Percentiles rank a stretch among this genome's conserved stretches.
Conservation (phyloP, 176 grass and related monocot genomes). For the Ampelocalamus luodianensis region DNA sequence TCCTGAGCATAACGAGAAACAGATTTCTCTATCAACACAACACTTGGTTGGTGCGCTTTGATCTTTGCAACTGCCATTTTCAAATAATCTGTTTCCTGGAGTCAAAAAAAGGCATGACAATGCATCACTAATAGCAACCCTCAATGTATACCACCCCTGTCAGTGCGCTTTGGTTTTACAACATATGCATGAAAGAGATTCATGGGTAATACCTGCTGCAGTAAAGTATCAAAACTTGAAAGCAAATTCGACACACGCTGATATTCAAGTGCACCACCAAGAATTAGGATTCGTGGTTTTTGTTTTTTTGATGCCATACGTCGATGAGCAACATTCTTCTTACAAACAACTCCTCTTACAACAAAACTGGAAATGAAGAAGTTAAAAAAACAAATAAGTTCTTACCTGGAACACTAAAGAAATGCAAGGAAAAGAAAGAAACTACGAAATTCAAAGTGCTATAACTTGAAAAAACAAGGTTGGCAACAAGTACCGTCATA, state of each 20-base stretch:
- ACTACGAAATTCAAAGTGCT: constrained; percentile 3
- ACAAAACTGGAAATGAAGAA: constrained; percentile 65
- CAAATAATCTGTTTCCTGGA: constrained; percentile 96
- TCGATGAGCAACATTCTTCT: constrained; percentile 96
- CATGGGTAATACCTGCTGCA: constrained; percentile 78
- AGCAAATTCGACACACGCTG: constrained; percentile 96
- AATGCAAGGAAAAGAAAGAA: constrained; percentile 33
- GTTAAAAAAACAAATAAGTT: constrained; percentile 18
- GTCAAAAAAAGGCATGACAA: constrained; percentile 35
- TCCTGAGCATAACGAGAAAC: constrained; percentile 95
- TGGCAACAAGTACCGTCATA: constrained; percentile 20
- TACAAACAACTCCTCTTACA: constrained; percentile 97
- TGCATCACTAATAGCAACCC: constrained; percentile 34
- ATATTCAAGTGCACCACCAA: constrained; percentile 97
- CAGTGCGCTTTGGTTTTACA: constrained; percentile 26
- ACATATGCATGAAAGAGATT: constrained; percentile 8
- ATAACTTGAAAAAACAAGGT: constrained; percentile 21
- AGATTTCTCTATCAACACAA: constrained; percentile 95
- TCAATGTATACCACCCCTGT: constrained; percentile 5
- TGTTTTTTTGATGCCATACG: constrained; percentile 78
- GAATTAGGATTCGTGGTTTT: constrained; percentile 81
- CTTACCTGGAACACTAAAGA: constrained; percentile 31
- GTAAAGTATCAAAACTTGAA: constrained; percentile 98
- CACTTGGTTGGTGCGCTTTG: constrained; percentile 86
- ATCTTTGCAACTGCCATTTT: constrained; percentile 98